Evolutionary conservation across 176 grass and related monocot genomes (phyloP).

Genomic region (Cenchrus purpureus): DNA sequence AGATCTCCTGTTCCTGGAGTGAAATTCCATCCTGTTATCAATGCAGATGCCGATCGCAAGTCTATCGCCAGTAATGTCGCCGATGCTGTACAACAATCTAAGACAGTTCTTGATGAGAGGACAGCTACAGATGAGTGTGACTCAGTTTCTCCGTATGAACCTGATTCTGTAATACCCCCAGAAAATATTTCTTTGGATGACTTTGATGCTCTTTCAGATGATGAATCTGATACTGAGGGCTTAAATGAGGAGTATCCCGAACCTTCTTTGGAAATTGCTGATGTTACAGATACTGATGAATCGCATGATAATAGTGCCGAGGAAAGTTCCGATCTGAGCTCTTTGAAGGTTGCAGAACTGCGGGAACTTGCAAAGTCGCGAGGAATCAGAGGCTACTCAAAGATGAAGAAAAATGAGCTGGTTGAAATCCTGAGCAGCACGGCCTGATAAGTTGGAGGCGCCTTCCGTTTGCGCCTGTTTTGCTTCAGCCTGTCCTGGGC

Average conservation of each 20-base stretch:
- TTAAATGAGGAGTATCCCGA: slow-evolving; percentile 25
- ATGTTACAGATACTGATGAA: slow-evolving; percentile 31
- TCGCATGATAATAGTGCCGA: slow-evolving; percentile 16
- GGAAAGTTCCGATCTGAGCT: slow-evolving; percentile 48
- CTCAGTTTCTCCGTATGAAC: slow-evolving; percentile 27
- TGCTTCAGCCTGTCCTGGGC: slow-evolving; percentile 26
- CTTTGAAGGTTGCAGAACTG: slow-evolving; percentile 64
- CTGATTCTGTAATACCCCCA: slow-evolving; percentile 32
- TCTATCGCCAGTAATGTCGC: slow-evolving; percentile 8
- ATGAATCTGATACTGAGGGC: slow-evolving; percentile 50
- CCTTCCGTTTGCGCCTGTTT: slow-evolving; percentile 16
- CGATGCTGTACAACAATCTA: slow-evolving; percentile 19
- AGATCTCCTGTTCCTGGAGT: slow-evolving; percentile 72
- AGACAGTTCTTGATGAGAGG: slow-evolving; percentile 44
- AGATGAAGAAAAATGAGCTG: slow-evolving; percentile 76
- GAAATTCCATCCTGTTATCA: slow-evolving; percentile 59
- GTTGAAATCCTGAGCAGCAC: slow-evolving; percentile 53
- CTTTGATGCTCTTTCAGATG: slow-evolving; percentile 38
- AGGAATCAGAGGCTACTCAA: slow-evolving; percentile 75
- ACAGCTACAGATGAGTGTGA: slow-evolving; percentile 21
- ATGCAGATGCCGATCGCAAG: slow-evolving; percentile 24
- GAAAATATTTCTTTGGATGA: slow-evolving; percentile 39
- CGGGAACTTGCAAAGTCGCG: slow-evolving; percentile 71
- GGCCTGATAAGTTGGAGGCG: slow-evolving; percentile 19
- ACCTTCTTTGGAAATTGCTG: slow-evolving; percentile 28